Conservation (phyloP, 2,329 filamentous ascomycete genomes). For the Colletotrichum phormii region DNA sequence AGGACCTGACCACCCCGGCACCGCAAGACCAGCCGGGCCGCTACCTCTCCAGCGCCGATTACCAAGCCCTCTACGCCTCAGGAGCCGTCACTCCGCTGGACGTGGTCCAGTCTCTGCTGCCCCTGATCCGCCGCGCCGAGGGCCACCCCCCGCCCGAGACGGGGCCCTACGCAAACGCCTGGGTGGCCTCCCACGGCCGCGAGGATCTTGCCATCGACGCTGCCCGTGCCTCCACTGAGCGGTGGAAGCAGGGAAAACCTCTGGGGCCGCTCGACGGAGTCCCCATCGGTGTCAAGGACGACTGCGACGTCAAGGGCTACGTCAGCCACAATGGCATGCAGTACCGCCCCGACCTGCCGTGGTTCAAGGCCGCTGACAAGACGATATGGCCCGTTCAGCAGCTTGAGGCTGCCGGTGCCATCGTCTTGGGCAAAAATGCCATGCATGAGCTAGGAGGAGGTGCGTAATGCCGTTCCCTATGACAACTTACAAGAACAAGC, state of each 20-base stretch:
- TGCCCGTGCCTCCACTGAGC: slow-evolving; percentile 77
- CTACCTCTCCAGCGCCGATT: slow-evolving; percentile 81
- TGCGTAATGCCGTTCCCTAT: slow-evolving; percentile 51
- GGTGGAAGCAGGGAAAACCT: slow-evolving; percentile 75
- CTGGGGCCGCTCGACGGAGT: slow-evolving; percentile 83
- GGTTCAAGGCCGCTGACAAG: slow-evolving; percentile 61
- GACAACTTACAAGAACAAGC: background rate
- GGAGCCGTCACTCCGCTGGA: slow-evolving; percentile 78
- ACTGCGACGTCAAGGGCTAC: slow-evolving; percentile 78
- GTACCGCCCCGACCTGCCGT: slow-evolving; percentile 64
- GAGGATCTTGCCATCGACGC: slow-evolving; percentile 72
- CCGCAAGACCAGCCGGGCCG: slow-evolving; percentile 57
- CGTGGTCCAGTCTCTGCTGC: slow-evolving; percentile 78
- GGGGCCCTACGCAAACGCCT: slow-evolving; percentile 73
- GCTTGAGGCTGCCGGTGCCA: slow-evolving; percentile 79
- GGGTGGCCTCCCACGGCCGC: slow-evolving; percentile 72
- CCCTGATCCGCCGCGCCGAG: slow-evolving; percentile 72
- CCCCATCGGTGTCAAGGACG: slow-evolving; percentile 87
- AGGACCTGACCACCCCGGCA: slow-evolving; percentile 53
- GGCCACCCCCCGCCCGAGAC: slow-evolving; percentile 33
- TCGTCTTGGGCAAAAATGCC: slow-evolving; percentile 80
- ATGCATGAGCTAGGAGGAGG: slow-evolving; percentile 85
- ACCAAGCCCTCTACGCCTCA: slow-evolving; percentile 78
- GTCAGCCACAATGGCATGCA: slow-evolving; percentile 73
- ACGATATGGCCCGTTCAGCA: slow-evolving; percentile 79